Evolutionary conservation across 768 basidiomycete species (phyloP), one percentile per base, ranked within the genome.

Genomic region (Kwoniella bestiolae): DNA sequence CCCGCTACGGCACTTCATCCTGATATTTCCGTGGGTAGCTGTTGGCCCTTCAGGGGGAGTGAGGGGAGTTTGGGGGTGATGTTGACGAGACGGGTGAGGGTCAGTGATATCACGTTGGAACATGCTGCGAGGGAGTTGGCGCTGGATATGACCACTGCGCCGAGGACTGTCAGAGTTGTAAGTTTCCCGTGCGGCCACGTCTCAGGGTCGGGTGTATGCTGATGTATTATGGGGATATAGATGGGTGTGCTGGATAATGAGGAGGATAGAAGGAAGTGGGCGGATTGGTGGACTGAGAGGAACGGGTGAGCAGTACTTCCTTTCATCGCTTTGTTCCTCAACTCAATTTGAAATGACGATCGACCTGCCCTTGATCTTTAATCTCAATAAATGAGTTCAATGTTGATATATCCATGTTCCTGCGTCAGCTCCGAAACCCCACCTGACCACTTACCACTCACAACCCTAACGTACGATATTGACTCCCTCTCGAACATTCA

Each of bases 1-100:
- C 94, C 95, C 0, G 87, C 92, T 53, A 90, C 87, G 0, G 92
- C 91, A 2, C 84, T 99, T n/a, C 90, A 95, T 74, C 89, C 91
- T 64, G 92, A 96, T 67, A 83, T 84, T 28, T 86, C 89, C 60
- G 87, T 87, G 34, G 95, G 96, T 3, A 86, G 89, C 61, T 99
- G 95, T 81, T 99, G 95, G 94, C 91, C 95, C 1, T 92, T 98
- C 82, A 83, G 82, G 5, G 94, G 94, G 0, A 73, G 84, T 18
- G 79, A 85, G 52, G 95, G 94, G 3, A 91, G 91, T 74, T 82
- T 98, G 9, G 95, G 92, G 4, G 88, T 99, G 31, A 83, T 84
- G 35, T 87, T 99, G 29, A 87, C 88, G 2, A 85, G 86, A 5
- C 83, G 84, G n/a, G 83, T 86, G 7, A 83, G 84, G 47, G 83